phyloP scores from a whole-genome alignment of 805 yeast genomes.

The Candida stauntonica region DNA sequence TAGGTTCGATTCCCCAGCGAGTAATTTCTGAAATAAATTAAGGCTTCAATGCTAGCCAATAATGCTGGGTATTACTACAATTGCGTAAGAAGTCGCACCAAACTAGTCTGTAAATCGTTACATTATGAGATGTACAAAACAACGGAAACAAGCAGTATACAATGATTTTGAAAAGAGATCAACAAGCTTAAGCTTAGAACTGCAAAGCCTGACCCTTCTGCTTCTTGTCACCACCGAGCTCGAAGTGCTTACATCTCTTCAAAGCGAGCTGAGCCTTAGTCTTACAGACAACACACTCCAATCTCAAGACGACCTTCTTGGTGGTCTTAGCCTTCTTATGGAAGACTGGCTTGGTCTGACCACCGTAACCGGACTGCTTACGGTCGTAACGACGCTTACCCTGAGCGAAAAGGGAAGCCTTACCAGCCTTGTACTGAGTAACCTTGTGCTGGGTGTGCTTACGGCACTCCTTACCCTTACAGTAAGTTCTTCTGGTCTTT shows the following conservation, averaged over 20 bases:
- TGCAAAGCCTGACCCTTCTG: conserved; percentile 99
- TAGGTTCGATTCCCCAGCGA: too few relatives aligned
- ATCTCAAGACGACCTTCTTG: conserved; percentile 99
- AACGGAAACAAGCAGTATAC: conserved; percentile 22
- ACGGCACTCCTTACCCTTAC: conserved; percentile 98
- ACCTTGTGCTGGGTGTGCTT: conserved; percentile 99
- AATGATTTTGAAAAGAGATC: conserved; percentile 9
- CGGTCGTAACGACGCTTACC: conserved; percentile 99
- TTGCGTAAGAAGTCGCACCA: neutral
- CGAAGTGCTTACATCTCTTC: conserved; percentile 99
- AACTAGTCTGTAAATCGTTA: conserved; percentile 19
- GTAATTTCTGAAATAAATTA: too few relatives aligned
- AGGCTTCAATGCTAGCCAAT: too few relatives aligned
- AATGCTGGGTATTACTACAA: too few relatives aligned
- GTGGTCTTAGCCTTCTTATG: conserved; percentile 99
- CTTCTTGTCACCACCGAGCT: conserved; percentile 99
- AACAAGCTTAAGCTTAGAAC: conserved; percentile 63
- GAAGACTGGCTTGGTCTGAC: conserved; percentile 99
- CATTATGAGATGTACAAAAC: conserved; percentile 27
- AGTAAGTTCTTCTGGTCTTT: conserved; percentile 99
- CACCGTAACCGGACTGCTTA: conserved; percentile 99
- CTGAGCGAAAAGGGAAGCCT: conserved; percentile 98
- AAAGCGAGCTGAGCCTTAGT: conserved; percentile 96
- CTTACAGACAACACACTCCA: conserved; percentile 98
- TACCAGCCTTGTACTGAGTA: conserved; percentile 99